Percentiles rank a stretch among this genome's conserved stretches.
Evolutionary conservation across 805 yeast species (phyloP).

Genomic region (Tetrapisispora nanseiensis): DNA sequence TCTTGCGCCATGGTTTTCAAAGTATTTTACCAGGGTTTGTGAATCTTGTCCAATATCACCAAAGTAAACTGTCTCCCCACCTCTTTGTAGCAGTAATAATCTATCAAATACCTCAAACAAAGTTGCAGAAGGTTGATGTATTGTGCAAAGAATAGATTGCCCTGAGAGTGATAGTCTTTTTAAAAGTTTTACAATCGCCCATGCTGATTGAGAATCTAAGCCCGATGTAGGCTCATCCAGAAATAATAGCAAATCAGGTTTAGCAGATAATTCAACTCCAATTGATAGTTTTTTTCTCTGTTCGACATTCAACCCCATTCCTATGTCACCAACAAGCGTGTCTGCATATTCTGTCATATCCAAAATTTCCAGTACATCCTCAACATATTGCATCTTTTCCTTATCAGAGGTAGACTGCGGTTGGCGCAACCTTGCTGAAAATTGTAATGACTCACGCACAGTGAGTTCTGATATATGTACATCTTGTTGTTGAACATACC

Average conservation of each 20-base stretch:
- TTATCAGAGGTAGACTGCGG: conserved; percentile 36
- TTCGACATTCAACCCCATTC: conserved; percentile 53
- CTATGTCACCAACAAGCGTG: conserved; percentile 60
- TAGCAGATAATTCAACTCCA: conserved; percentile 57
- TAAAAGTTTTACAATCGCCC: conserved; percentile 52
- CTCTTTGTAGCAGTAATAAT: conserved; percentile 48
- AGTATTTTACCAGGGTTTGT: conserved; percentile 43
- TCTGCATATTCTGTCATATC: conserved; percentile 58
- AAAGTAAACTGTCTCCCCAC: conserved; percentile 65
- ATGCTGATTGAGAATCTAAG: conserved; percentile 46
- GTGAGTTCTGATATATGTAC: conserved; percentile 52
- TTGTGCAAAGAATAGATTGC: conserved; percentile 61
- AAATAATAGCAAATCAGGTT: conserved; percentile 46
- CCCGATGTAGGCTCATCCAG: conserved; percentile 63
- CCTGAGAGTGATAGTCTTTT: conserved; percentile 51
- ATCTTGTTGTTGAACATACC: conserved; percentile 69
- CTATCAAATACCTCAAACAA: conserved; percentile 53
- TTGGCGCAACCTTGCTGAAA: conserved; percentile 57
- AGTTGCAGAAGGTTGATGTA: conserved; percentile 61
- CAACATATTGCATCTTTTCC: conserved; percentile 56
- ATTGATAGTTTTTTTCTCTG: conserved; percentile 51
- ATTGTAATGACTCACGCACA: conserved; percentile 59
- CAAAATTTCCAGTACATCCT: conserved; percentile 51
- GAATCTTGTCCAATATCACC: conserved; percentile 56
- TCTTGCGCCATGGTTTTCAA: conserved; percentile 58